These are phyloP conservation scores for Polytrichum commune DNA, from an alignment of 225 moss, liverwort and hornwort genomes.

Conservation along the genomic window DNA sequence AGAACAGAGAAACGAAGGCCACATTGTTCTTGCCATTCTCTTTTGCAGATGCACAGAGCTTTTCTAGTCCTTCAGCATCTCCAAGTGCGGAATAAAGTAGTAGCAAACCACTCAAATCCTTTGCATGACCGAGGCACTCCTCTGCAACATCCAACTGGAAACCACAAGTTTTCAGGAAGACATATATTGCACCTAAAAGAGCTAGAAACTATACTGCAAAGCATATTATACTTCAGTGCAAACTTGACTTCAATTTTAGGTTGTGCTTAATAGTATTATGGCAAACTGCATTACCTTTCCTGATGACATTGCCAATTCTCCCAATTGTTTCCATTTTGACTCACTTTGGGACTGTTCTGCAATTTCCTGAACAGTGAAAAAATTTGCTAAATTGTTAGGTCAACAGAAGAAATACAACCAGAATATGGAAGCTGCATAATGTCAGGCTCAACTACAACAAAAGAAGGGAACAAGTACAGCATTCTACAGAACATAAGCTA, in stretches of 20 bases:
- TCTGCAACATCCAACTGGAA: conserved; percentile 84
- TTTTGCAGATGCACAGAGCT: conserved; percentile 59
- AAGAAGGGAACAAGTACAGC: no score
- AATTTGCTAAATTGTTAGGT: no score
- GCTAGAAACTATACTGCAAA: no score
- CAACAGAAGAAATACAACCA: no score
- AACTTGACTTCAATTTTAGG: no score
- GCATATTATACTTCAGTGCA: no score
- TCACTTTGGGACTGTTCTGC: conserved; percentile 89
- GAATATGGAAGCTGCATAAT: no score
- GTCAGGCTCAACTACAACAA: no score
- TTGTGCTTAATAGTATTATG: background rate
- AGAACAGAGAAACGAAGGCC: conserved; percentile 80
- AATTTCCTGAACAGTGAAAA: conserved; percentile 45
- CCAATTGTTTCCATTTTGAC: conserved; percentile 93
- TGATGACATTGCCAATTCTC: conserved; percentile 88
- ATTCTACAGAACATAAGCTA: no score
- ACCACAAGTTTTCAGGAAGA: conserved; percentile 3
- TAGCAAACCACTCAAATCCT: conserved; percentile 82
- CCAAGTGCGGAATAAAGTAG: conserved; percentile 82
- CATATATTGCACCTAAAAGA: no score
- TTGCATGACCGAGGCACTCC: conserved; percentile 81
- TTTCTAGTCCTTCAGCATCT: conserved; percentile 67
- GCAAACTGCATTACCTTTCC: conserved; percentile 51
- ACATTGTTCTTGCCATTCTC: conserved; percentile 95